Conservation (phyloP, 306 rosid species). For the Prinsepia uniflora region DNA sequence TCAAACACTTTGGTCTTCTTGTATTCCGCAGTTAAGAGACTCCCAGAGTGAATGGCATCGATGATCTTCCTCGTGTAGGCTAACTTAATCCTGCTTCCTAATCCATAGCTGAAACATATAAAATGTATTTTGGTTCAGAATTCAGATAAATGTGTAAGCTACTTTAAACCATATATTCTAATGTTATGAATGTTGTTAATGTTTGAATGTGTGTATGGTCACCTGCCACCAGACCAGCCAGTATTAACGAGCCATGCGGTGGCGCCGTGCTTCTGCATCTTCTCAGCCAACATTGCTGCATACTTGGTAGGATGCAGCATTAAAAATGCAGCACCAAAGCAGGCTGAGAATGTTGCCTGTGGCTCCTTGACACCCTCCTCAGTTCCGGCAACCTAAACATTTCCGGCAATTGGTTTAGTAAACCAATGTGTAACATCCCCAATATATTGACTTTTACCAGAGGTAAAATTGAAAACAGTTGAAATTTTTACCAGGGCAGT, state of each 20-base stretch:
- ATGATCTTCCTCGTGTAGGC: slow-evolving; percentile 71
- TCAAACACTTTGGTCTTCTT: slow-evolving; percentile 62
- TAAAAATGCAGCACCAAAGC: slow-evolving; percentile 88
- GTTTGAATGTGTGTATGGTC: background rate
- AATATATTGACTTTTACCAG: background rate
- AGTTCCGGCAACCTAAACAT: slow-evolving; percentile 71
- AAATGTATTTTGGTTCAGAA: background rate
- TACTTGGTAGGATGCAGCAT: slow-evolving; percentile 90
- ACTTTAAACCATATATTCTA: too few relatives aligned
- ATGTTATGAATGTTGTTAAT: background rate
- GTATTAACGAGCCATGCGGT: slow-evolving; percentile 92
- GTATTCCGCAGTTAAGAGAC: slow-evolving; percentile 49
- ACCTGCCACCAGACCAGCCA: slow-evolving; percentile 89
- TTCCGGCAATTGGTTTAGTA: background rate
- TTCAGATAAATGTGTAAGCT: background rate
- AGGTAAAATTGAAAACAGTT: too few relatives aligned
- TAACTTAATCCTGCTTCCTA: slow-evolving; percentile 63
- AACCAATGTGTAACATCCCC: background rate
- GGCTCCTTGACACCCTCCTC: slow-evolving; percentile 91
- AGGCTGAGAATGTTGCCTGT: slow-evolving; percentile 82
- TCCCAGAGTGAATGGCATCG: slow-evolving; percentile 77
- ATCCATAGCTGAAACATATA: slow-evolving; percentile 49
- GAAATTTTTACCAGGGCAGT: slow-evolving; percentile 37
- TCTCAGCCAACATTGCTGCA: slow-evolving; percentile 90
- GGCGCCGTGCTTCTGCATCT: slow-evolving; percentile 78